A percentile compares a stretch with the other conserved stretches of the same genome.
phyloP scores from a whole-genome alignment of 176 grass and related monocot genomes.

The Lolium perenne region DNA sequence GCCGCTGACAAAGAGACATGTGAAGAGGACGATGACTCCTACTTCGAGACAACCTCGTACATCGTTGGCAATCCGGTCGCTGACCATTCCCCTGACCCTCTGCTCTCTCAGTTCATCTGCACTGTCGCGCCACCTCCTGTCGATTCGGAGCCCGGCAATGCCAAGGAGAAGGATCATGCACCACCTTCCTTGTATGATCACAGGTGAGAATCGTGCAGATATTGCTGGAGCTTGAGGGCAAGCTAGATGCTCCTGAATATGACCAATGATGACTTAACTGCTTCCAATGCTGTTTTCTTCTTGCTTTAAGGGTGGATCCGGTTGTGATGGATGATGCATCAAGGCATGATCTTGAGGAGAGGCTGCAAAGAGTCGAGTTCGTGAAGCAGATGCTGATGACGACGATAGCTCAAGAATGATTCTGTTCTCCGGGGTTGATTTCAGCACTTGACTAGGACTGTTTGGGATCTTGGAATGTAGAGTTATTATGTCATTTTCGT shows the following conservation, averaged over 20 bases:
- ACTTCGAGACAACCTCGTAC: conserved; percentile 20
- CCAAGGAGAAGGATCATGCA: neutral
- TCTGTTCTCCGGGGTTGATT: neutral
- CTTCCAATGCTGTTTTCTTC: neutral
- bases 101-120: conserved; percentile 67
- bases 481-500: neutral
- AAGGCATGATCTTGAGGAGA: conserved; percentile 54
- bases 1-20: conserved; percentile 33
- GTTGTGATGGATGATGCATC: conserved; percentile 22
- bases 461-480: conserved; percentile 24
- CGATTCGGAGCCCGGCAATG: neutral
- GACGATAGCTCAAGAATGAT: conserved; percentile 48
- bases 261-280: neutral
- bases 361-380: conserved; percentile 52
- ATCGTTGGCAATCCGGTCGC: neutral
- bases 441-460: neutral
- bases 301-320: conserved; percentile 37
- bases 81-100: conserved; percentile 49
- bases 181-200: conserved; percentile 30
- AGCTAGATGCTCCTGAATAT: neutral
- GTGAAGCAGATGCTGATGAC: conserved; percentile 58
- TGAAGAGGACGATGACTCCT: conserved; percentile 27
- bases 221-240: neutral
- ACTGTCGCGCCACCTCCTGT: neutral
- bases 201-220: conserved; percentile 33